Evolutionary conservation across 495 filamentous ascomycete species (phyloP).

Genomic region (Tetracladium setigerum): DNA sequence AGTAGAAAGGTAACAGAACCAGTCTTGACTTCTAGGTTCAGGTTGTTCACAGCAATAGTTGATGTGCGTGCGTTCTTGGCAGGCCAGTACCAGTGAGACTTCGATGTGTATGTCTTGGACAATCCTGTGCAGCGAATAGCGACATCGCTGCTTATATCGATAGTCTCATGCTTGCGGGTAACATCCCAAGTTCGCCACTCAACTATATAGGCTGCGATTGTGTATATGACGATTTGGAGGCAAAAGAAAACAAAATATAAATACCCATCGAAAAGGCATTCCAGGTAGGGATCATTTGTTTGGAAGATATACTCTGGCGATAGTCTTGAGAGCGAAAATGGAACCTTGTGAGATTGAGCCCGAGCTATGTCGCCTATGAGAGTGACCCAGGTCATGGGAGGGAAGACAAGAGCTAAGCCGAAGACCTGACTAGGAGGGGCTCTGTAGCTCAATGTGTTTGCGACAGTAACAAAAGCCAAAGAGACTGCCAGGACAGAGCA

Average conservation of each 20-base stretch:
- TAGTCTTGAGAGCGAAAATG: conserved; percentile 8
- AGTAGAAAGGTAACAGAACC: conserved; percentile 72
- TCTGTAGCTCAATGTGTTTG: conserved; percentile 20
- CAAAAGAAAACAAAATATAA: conserved; percentile 17
- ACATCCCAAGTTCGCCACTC: conserved; percentile 13
- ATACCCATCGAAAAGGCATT: conserved; percentile 11
- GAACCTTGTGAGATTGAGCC: conserved; percentile 3
- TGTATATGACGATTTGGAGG: conserved; percentile 14
- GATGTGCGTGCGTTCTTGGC: conserved; percentile 17
- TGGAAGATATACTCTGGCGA: no score
- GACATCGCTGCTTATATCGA: no score
- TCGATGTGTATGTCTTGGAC: conserved; percentile 14
- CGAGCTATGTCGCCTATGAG: conserved; percentile 12
- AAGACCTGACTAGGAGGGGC: background rate
- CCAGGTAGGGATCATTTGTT: no score
- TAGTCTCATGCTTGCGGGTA: no score
- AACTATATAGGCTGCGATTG: conserved; percentile 7
- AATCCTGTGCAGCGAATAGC: conserved; percentile 16
- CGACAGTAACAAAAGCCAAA: conserved; percentile 30
- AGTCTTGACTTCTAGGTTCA: conserved; percentile 68
- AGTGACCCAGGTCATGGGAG: conserved; percentile 13
- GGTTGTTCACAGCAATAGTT: conserved; percentile 59
- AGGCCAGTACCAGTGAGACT: conserved; percentile 12
- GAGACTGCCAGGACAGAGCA: no score
- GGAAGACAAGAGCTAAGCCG: conserved; percentile 11